A percentile compares a stretch with the other conserved stretches of the same genome.
phyloP scores from a whole-genome alignment of 108 stramenopile genomes.

The Pseudonitzschia delicatissima region DNA sequence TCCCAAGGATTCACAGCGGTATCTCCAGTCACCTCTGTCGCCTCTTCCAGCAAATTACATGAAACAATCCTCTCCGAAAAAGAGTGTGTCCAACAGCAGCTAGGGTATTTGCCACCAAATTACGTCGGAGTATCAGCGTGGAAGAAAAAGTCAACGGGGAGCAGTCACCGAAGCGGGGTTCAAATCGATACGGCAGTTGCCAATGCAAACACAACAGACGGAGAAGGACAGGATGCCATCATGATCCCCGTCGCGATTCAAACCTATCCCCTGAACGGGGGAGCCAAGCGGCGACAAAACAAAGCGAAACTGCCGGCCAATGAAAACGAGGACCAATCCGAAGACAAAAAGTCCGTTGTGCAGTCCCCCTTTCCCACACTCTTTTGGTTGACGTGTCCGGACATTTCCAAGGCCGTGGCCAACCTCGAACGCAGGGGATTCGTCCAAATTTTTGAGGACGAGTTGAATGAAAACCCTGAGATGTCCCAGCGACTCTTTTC shows the following conservation, averaged over 20 bases:
- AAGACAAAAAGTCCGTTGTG: conserved; percentile 2
- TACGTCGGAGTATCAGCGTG: conserved; percentile 51
- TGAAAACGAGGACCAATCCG: not conserved
- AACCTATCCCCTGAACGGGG: conserved; percentile 60
- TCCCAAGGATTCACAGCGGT: not conserved
- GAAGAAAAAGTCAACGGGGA: not conserved
- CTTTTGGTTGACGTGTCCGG: conserved; percentile 67
- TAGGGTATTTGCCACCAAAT: conserved; percentile 74
- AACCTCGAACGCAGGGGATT: conserved; percentile 64
- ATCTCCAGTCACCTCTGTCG: not conserved
- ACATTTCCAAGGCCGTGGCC: conserved; percentile 54
- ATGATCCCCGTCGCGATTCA: conserved; percentile 55
- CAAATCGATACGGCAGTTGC: no score
- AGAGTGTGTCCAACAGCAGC: conserved; percentile 38
- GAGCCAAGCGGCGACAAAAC: conserved; percentile 31
- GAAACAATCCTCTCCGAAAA: conserved; percentile 13
- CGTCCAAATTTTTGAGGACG: conserved; percentile 42
- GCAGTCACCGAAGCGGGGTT: no score
- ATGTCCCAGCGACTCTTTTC: conserved; percentile 25
- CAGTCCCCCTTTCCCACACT: conserved; percentile 71
- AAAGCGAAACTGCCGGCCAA: conserved; percentile 19
- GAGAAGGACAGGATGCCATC: no score
- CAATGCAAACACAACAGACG: no score
- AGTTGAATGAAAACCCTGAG: conserved; percentile 27
- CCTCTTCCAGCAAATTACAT: not conserved